Percentiles rank a stretch among this genome's conserved stretches.
Evolutionary conservation across 257 asterid genomes (phyloP).

Genomic region (Capsicum baccatum): DNA sequence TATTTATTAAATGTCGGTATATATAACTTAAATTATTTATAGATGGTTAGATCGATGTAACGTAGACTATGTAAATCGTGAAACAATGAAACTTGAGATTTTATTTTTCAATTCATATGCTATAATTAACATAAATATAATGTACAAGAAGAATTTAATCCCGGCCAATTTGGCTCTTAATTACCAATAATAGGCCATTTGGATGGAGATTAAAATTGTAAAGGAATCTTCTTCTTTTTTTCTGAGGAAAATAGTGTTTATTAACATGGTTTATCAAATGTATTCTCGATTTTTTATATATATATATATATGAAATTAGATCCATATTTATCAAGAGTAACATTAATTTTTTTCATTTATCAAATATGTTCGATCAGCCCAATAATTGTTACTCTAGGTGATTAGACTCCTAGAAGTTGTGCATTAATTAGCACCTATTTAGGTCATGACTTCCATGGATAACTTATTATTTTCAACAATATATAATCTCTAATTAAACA

Average conservation of each 20-base stretch:
- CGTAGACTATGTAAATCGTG: neutral
- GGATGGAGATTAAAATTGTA: too few species aligned
- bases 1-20: neutral
- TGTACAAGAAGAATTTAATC: too few species aligned
- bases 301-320: neutral
- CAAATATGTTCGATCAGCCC: neutral
- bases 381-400: neutral
- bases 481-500: neutral
- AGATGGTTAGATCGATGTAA: neutral
- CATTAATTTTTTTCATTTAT: neutral
- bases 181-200: too few species aligned
- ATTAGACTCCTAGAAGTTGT: neutral
- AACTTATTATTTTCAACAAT: neutral
- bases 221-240: too few species aligned
- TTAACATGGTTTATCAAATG: too few species aligned
- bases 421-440: neutral
- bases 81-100: neutral
- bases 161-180: too few species aligned
- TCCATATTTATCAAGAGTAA: neutral
- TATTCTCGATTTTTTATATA: neutral
- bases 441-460: constrained; percentile 8
- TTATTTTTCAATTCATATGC: neutral
- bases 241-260: too few species aligned
- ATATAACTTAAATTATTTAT: neutral
- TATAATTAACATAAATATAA: neutral